Base-by-base conservation (phyloP, 78 protist species). In the Guillardia theta region DNA sequence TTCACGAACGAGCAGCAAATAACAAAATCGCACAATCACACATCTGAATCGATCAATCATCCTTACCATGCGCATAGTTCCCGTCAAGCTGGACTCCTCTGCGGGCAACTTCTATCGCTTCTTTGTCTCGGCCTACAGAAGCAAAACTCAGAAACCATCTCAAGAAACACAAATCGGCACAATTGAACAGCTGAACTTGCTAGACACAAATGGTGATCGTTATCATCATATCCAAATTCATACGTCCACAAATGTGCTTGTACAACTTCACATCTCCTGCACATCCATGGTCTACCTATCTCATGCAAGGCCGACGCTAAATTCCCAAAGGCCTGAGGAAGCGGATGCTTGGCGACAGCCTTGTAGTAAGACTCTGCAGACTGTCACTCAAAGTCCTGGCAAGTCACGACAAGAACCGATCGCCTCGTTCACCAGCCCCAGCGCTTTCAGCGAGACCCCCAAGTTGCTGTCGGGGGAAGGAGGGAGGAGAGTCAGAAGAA, bases 321-420 rank as follows among this genome's bases (percentile, higher is more conserved):
- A 6, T 70, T 70, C 8, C 83, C 83, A 33, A 70, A 70, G 36
- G 83, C 83, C 22, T 70, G 83, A 22, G 83, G 83, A 18, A 70
- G 9, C 15, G 83, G 83, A 24, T 70, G n/a, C n/a, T 24, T 12
- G 10, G n/a, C 12, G 41, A 70, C 41, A 70, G 83, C 83, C 22
- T 70, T 70, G 83, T 70, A 70, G 83, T 70, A 70, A 43, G 83
- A 36, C n/a, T n/a, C n/a, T n/a, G n/a, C n/a, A n/a, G n/a, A n/a
- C n/a, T n/a, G n/a, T n/a, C n/a, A n/a, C n/a, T n/a, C n/a, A n/a
- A n/a, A n/a, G n/a, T n/a, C n/a, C n/a, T n/a, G n/a, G n/a, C n/a
- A n/a, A n/a, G n/a, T n/a, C n/a, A n/a, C n/a, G n/a, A n/a, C n/a
- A n/a, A n/a, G n/a, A n/a, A 18, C 36, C 83, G 83, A 70, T 70